Evolutionary conservation across 495 filamentous ascomycete genomes (phyloP), one percentile per base, ranked within the genome.

Genomic region (Aspergillus hancockii): DNA sequence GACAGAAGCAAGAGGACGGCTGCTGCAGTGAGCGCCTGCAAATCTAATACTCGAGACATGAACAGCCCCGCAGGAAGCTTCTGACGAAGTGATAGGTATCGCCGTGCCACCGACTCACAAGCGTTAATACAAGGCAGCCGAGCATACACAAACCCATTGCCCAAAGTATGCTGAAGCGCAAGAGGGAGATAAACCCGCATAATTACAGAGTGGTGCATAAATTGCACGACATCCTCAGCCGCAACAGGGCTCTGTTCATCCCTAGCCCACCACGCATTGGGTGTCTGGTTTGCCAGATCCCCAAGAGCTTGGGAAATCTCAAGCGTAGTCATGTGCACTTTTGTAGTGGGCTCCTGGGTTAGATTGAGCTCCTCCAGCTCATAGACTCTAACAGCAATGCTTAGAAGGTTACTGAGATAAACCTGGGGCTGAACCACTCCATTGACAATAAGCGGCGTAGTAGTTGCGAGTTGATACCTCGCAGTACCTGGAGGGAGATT

Each of bases 111-210:
- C 4, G 65, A 63, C 13, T 63, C 57, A 38, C 68, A 71, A 8
- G 72, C 67, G 21, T 69, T 62, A 16, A 66, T 62, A 43, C 70
- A 75, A 8, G 65, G 60, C 34, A 67, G 41, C 0, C 60, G 62
- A 32, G 61, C 70, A 40, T 65, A 68, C 0, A 61, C 31, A 46
- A 58, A 59, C 40, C 64, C 63, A 21, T 64, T 60, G 0, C 56
- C 57, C 9, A 45, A 46, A 6, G 64, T 60, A 49, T 64, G 64
- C 13, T 64, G 61, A 21, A 75, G 56, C 5, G 67, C 61, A 16
- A 75, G 49, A 12, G 67, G 72, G 8, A 74, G 54, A 50, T 74
- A 65, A 8, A 63, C 59, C 51, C 71, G 67, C 59, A 72, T 62
- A 4, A 52, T 23, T 12, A 71, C 25, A 54, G 60, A 71, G 30